Conservation (phyloP, 2,329 filamentous ascomycete genomes). For the Alternaria atra region DNA sequence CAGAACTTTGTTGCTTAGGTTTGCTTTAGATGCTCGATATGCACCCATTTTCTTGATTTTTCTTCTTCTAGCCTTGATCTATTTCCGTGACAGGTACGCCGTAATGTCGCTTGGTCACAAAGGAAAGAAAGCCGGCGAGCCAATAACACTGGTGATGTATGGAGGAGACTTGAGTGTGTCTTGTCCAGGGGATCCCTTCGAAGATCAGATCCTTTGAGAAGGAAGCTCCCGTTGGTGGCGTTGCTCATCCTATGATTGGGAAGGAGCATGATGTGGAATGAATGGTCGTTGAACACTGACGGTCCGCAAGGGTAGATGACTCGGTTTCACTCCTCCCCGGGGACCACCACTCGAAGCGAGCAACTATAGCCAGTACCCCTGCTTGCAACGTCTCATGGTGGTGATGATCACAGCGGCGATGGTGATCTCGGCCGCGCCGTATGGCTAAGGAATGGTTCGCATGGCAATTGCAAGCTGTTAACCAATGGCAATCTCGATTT, state of each 20-base stretch:
- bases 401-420: slow-evolving; percentile 8
- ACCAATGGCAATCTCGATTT: not conserved
- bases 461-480: not conserved
- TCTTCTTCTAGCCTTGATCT: slow-evolving; percentile 1
- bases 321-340: slow-evolving; percentile 2
- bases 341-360: slow-evolving; percentile 13
- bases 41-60: slow-evolving; percentile 8
- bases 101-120: slow-evolving; percentile 11
- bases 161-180: not conserved
- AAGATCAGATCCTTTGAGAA: slow-evolving; percentile 4
- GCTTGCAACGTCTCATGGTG: slow-evolving; percentile 11
- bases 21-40: slow-evolving; percentile 6
- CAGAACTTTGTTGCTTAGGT: slow-evolving; percentile 17
- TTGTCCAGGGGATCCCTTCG: slow-evolving; percentile 3
- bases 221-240: slow-evolving; percentile 16
- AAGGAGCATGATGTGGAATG: slow-evolving; percentile 1
- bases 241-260: not conserved
- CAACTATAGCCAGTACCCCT: slow-evolving; percentile 8
- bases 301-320: slow-evolving; percentile 3
- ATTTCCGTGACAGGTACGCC: slow-evolving; percentile 6
- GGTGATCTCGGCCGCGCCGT: slow-evolving; percentile 13
- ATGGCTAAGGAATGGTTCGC: slow-evolving; percentile 18
- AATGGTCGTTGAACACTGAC: slow-evolving; percentile 3
- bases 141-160: not conserved
- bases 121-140: not conserved